Conservation (phyloP, 345 rosid genomes). For the Eucalyptus camaldulensis region DNA sequence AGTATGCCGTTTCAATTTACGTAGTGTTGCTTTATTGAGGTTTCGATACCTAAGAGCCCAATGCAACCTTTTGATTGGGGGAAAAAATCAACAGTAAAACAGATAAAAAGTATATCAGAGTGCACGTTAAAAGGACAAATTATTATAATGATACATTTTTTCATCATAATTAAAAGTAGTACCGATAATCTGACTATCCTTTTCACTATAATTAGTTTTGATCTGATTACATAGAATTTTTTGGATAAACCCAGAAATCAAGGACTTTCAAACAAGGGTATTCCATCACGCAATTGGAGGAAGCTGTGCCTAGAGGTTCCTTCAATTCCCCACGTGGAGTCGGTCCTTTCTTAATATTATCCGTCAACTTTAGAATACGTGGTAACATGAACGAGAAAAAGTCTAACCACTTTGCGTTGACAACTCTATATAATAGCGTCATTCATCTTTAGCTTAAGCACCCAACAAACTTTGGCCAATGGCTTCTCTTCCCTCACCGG, state of each 20-base stretch:
- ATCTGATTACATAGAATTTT: background rate
- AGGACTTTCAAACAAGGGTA: background rate
- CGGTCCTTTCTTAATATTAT: background rate
- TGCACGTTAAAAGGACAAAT: background rate
- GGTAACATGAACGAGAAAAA: background rate
- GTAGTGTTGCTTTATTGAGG: background rate
- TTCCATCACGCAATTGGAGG: background rate
- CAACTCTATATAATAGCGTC: background rate
- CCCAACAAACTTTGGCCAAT: background rate
- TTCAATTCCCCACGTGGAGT: background rate
- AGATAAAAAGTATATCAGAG: background rate
- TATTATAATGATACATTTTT: too few species aligned
- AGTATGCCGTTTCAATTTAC: background rate
- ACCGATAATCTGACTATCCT: background rate
- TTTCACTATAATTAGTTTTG: background rate
- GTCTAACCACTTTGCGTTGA: background rate
- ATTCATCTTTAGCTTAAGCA: background rate
- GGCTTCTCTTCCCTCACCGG: background rate
- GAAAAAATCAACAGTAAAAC: background rate
- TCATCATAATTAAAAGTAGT: background rate
- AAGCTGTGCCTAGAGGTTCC: background rate
- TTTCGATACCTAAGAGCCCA: background rate
- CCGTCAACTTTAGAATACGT: background rate
- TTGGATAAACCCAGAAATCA: background rate
- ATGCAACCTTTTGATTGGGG: background rate